Base-by-base conservation (phyloP, 768 basidiomycete genomes). In the Tricholoma bakamatsutake region DNA sequence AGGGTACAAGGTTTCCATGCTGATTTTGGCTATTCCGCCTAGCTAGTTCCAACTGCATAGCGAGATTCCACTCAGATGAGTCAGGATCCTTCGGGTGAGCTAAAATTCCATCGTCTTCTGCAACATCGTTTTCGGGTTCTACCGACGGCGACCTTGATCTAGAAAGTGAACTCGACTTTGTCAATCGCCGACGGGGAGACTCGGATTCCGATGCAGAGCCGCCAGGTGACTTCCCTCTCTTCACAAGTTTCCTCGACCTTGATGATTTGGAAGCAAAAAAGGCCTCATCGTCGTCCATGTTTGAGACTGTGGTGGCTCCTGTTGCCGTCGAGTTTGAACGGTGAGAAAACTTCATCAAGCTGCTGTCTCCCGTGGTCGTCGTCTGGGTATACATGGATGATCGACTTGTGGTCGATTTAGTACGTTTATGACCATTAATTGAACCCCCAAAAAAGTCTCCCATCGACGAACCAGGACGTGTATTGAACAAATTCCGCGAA, bases 21-120 rank as follows among this genome's bases (percentile, higher is more conserved):
- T 93, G 91, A 67, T 80, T 88, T 64, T 85, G 78, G 66, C 91
- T 92, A 66, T 97, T 97, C 61, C 81, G 80, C 57, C 90, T 76
- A 5, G 94, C 94, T 49, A 96, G 73, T 59, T 90, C 90, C 51
- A 97, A 71, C 48, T 87, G 85, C 73, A 82, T 76, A 18, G 85
- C 79, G 52, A 96, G 74, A 65, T 95, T 88, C 61, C 80, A 79
- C 64, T 93, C 90, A 13, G 87, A 89, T 50, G 80, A 75, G 59
- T 90, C 85, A 59, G 81, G 69, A 4, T 67, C 70, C 59, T 66
- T 75, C 59, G 66, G 63, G 52, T 70, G 66, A 10, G 69, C 68
- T 49, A 69, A 55, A 51, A 75, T 67, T 13, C 70, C 69, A 18
- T 78, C 68, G 40, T 75, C 76, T n/a, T 78, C 79, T 24, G 80